Evolutionary conservation across 768 basidiomycete species (phyloP).

Genomic region (Russula vinacea): DNA sequence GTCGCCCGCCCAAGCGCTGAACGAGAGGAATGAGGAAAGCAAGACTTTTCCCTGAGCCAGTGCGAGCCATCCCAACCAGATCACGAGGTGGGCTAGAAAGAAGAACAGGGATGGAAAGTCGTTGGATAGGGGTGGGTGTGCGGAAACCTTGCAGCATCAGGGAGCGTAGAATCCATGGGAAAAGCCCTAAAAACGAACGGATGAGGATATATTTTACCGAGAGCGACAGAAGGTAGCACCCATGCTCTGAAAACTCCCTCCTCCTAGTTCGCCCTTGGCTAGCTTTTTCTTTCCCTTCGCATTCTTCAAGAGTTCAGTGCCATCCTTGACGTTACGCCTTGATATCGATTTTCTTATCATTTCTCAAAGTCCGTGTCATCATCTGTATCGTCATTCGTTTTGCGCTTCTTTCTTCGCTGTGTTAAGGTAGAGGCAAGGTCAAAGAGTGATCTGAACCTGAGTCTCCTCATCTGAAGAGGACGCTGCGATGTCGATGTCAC

Average conservation of each 20-base stretch:
- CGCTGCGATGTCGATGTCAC: neutral
- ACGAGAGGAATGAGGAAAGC: conserved; percentile 93
- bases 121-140: conserved; percentile 94
- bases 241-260: conserved; percentile 96
- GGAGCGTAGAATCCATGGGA: conserved; percentile 78
- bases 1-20: conserved; percentile 78
- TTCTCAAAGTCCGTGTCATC: conserved; percentile 52
- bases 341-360: conserved; percentile 68
- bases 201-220: neutral
- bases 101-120: conserved; percentile 81
- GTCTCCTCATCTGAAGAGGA: conserved; percentile 21
- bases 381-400: conserved; percentile 42
- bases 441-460: conserved; percentile 42
- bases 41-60: conserved; percentile 95
- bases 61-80: conserved; percentile 97
- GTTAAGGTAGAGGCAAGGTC: conserved; percentile 65
- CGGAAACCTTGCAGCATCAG: conserved; percentile 91
- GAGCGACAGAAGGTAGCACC: conserved; percentile 47
- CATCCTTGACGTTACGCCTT: conserved; percentile 70
- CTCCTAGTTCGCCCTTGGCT: conserved; percentile 76
- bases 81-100: conserved; percentile 83
- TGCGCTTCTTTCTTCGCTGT: conserved; percentile 20
- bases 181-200: conserved; percentile 54
- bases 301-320: conserved; percentile 73
- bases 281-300: conserved; percentile 69